Conservation (phyloP, 2,329 filamentous ascomycete genomes). For the Claviceps digitariae region DNA sequence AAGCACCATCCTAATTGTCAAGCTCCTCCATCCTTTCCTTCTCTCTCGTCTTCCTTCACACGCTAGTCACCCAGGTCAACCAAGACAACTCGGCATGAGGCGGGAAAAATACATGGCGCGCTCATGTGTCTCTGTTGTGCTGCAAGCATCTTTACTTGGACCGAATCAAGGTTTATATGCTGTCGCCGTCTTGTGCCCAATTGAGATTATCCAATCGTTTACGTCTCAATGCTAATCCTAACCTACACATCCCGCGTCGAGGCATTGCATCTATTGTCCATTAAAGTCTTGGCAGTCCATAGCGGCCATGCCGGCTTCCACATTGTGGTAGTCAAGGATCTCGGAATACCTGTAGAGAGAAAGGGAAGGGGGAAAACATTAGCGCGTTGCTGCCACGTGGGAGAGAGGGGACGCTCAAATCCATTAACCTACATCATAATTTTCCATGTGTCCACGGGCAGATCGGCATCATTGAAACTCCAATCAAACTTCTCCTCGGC, state of each 20-base stretch:
- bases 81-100: too few relatives aligned
- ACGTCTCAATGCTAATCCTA: conserved; percentile 2
- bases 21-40: too few relatives aligned
- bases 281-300: conserved; percentile 26
- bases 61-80: too few relatives aligned
- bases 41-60: too few relatives aligned
- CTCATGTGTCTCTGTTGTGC: not conserved
- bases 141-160: not conserved
- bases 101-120: not conserved
- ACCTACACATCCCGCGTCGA: not conserved
- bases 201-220: conserved; percentile 4
- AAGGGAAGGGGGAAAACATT: not conserved
- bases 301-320: conserved; percentile 41
- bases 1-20: too few relatives aligned
- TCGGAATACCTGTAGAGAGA: conserved; percentile 75
- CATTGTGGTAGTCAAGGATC: conserved; percentile 96
- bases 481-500: conserved; percentile 98
- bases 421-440: conserved; percentile 80
- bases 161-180: conserved; percentile 3
- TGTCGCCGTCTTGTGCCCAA: conserved; percentile 2
- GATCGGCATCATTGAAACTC: conserved; percentile 97
- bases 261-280: conserved; percentile 17
- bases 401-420: too few relatives aligned
- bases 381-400: not conserved
- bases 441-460: conserved; percentile 99